These are phyloP conservation scores for Cadophora sp. DNA, from an alignment of 2,329 filamentous ascomycete genomes.

Conservation along the genomic window DNA sequence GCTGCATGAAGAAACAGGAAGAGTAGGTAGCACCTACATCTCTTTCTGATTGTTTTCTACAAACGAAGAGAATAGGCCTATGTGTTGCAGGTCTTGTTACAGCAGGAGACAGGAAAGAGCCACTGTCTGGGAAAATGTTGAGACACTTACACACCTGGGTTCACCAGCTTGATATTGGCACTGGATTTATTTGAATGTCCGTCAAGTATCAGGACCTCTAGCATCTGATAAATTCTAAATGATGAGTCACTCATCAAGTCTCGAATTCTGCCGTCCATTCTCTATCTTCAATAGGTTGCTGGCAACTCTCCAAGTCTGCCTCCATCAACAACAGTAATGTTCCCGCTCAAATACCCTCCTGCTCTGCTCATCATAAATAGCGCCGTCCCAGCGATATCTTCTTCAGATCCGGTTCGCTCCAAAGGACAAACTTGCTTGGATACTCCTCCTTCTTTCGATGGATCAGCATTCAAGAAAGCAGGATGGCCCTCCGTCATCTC, in stretches of 20 bases:
- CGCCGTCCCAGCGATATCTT: slow-evolving; percentile 67
- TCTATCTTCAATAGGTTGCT: slow-evolving; percentile 20
- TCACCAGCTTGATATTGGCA: neutral
- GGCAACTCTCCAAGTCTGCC: slow-evolving; percentile 31
- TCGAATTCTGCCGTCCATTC: too few relatives aligned
- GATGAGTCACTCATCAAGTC: neutral
- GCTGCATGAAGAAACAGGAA: too few relatives aligned
- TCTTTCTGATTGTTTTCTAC: too few relatives aligned
- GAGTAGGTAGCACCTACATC: too few relatives aligned
- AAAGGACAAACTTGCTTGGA: slow-evolving; percentile 8
- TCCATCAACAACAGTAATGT: slow-evolving; percentile 35
- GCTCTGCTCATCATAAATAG: slow-evolving; percentile 47
- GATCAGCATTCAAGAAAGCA: slow-evolving; percentile 6
- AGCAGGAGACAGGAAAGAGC: too few relatives aligned
- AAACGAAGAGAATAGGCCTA: too few relatives aligned
- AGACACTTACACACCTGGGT: neutral
- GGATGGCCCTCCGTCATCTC: slow-evolving; percentile 23
- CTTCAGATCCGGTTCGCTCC: slow-evolving; percentile 56
- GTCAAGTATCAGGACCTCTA: too few relatives aligned
- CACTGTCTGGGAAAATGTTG: neutral
- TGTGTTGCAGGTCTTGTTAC: too few relatives aligned
- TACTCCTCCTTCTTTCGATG: slow-evolving; percentile 43
- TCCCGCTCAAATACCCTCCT: slow-evolving; percentile 37
- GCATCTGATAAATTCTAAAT: neutral
- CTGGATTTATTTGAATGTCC: too few relatives aligned